Percentiles rank a stretch among this genome's conserved stretches.
Evolutionary conservation across 1,284 basidiomycete species (phyloP).

Genomic region (Coriolopsis trogii): DNA sequence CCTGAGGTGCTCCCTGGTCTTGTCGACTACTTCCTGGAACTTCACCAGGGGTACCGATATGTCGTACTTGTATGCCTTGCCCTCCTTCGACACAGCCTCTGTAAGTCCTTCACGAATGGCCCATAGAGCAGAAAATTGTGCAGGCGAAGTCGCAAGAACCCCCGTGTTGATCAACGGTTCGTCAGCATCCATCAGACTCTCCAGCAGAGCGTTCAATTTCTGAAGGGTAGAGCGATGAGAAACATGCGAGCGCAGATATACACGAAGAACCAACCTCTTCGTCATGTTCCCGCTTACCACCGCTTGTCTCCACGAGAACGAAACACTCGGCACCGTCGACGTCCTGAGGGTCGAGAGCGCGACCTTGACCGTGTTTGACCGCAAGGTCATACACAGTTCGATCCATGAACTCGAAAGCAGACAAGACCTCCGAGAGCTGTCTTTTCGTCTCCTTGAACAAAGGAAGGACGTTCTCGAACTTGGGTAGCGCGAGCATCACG

Average conservation of each 20-base stretch:
- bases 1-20: constrained; percentile 74
- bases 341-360: constrained; percentile 67
- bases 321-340: constrained; percentile 85
- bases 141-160: constrained; percentile 90
- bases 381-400: constrained; percentile 87
- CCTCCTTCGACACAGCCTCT: constrained; percentile 93
- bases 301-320: constrained; percentile 94
- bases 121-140: constrained; percentile 92
- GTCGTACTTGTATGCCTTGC: constrained; percentile 98
- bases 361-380: constrained; percentile 73
- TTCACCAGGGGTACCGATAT: constrained; percentile 87
- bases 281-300: constrained; percentile 93
- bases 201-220: constrained; percentile 89
- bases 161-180: constrained; percentile 85
- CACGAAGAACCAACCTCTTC: constrained; percentile 67
- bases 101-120: constrained; percentile 93
- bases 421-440: constrained; percentile 93
- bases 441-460: constrained; percentile 69
- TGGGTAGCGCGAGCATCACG: constrained; percentile 75
- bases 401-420: constrained; percentile 98
- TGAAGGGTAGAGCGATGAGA: constrained; percentile 38
- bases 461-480: constrained; percentile 75
- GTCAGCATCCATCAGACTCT: constrained; percentile 78
- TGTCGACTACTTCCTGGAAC: constrained; percentile 91
- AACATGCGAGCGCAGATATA: not conserved